Base-by-base conservation (phyloP, 768 basidiomycete genomes). In the Lyophyllum decastes region DNA sequence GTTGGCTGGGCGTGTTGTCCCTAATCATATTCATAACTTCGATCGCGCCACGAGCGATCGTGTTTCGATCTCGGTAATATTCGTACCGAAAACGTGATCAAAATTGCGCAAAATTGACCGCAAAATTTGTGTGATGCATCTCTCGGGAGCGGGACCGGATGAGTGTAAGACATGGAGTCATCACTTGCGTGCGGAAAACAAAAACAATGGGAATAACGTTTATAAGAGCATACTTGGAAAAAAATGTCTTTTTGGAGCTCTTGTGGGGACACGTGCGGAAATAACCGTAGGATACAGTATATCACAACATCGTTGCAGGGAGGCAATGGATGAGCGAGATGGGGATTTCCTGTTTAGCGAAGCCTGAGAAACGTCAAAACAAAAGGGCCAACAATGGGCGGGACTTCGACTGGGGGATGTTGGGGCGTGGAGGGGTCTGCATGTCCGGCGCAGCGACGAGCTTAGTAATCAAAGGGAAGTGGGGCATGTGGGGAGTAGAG, bases 341-440 rank as follows among this genome's bases (percentile, higher is more conserved):
- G 40, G 51, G n/a, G 34, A 41, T 52, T 52, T 52, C 35, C 35
- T 12, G 14, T 38, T 38, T 38, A 12, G 51, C 17, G 26, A 26
- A 41, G 51, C 51, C 25, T 52, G 51, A 40, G 51, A 40, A 52
- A 52, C 51, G 51, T 40, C 51, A 52, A n/a, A 41, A 38, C 35
- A 17, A 38, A 12, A 17, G 16, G 14, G 14, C 35, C 5, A 19
- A 41, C 40, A 19, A n/a, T 41, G n/a, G 40, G 35, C 35, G 35
- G 35, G 35, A 12, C 35, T 38, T 38, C 35, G 35, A 38, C 16
- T 38, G 35, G 16, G 6, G 35, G 2, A 12, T 17, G 8, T 16
- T 38, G 35, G 35, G n/a, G n/a, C n/a, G n/a, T n/a, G n/a, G n/a
- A n/a, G n/a, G n/a, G n/a, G n/a, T n/a, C n/a, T n/a, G n/a, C 40